These are phyloP conservation scores for Trichoderma sp. DNA, from an alignment of 2,329 filamentous ascomycete species.

Conservation along the genomic window DNA sequence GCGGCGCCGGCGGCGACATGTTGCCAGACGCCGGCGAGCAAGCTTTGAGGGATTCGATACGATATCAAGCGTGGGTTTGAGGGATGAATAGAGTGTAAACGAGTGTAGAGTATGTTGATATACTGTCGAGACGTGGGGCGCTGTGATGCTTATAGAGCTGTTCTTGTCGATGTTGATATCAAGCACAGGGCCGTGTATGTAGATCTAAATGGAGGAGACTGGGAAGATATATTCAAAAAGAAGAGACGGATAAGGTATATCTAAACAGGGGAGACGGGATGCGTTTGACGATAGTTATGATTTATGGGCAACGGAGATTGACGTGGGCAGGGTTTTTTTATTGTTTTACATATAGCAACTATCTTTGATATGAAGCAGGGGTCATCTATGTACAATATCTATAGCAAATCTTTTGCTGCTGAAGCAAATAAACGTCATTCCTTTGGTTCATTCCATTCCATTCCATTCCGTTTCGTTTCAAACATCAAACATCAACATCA, in stretches of 20 bases:
- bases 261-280: too few relatives aligned
- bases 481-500: neutral
- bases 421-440: too few relatives aligned
- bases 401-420: neutral
- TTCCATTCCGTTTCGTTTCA: too few relatives aligned
- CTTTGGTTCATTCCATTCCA: neutral
- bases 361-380: neutral
- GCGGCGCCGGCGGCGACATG: constrained; percentile 28
- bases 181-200: neutral
- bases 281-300: neutral
- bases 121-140: neutral
- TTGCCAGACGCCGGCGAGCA: constrained; percentile 11
- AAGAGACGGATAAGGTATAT: too few relatives aligned
- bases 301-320: too few relatives aligned
- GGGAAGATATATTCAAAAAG: too few relatives aligned
- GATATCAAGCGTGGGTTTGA: constrained; percentile 22
- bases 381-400: neutral
- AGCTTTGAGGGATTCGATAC: constrained; percentile 20
- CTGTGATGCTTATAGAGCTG: neutral
- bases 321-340: too few relatives aligned
- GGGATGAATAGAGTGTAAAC: neutral
- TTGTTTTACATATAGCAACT: too few relatives aligned
- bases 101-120: neutral
- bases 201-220: neutral
- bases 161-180: neutral